Base-by-base conservation (phyloP, 805 yeast genomes). In the Saccharomycodes ludwigii region DNA sequence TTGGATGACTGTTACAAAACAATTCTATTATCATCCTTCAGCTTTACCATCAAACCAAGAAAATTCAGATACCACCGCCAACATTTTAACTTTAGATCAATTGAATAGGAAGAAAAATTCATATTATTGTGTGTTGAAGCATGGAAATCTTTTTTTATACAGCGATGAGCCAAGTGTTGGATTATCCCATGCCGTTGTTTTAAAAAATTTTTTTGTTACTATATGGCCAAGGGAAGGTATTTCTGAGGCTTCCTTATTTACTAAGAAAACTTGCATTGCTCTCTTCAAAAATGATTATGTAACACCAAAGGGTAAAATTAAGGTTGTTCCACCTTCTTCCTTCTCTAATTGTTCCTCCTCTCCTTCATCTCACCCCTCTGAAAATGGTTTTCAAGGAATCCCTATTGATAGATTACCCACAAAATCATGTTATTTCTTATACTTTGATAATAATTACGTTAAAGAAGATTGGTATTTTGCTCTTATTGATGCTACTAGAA, bases 401-500 rank as follows among this genome's bases (percentile, higher is more conserved):
- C n/a, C n/a, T n/a, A 27, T 19, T 19, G 35, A 32, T 12, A 26
- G 22, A 10, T 26, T 30, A 12, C 18, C 22, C 12, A 26, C 23
- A 9, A 34, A 34, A 19, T 29, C 22, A 13, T 28, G 27, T 3
- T 69, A 70, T 44, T 88, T 68, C 51, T 54, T 88, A 3, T 82
- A 84, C 52, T 69, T 77, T 27, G 94, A 84, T 42, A 66, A 73
- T 30, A 83, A 85, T 42, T 67, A 67, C 34, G 85, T 78, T 29
- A 88, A 88, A 47, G 98, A 91, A 53, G 95, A 88, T 50, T 76
- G 95, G 80, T 91, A 88, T 50, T 85, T 84, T 54, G 75, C 82
- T 1, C 60, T 91, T 33, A 63, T 88, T n/a, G 63, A 76, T 35
- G 93, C 93, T 1, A 70, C 88, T 0, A 79, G 77, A 37, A 54